Percentiles rank a stretch among this genome's conserved stretches.
Conservation (phyloP, 495 filamentous ascomycete genomes). For the Trichoderma orchidacearum region DNA sequence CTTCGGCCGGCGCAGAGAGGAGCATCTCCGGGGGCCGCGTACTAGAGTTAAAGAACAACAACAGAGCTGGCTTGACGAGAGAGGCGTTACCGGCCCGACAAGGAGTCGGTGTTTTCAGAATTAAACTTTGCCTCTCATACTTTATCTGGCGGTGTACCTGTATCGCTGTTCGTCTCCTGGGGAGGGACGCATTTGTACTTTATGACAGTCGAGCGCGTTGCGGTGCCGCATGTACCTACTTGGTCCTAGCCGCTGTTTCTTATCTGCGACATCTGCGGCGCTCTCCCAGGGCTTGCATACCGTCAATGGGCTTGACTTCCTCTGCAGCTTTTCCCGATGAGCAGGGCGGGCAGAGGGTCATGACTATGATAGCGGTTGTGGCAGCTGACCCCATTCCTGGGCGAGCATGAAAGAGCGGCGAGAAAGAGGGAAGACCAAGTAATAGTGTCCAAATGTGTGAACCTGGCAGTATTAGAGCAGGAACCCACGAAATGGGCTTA, state of each 20-base stretch:
- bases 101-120: not conserved
- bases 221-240: not conserved
- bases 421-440: not conserved
- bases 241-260: not conserved
- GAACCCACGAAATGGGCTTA: not conserved
- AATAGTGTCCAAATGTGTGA: too few relatives aligned
- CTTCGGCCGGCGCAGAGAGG: not conserved
- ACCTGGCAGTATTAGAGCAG: too few relatives aligned
- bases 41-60: too few relatives aligned
- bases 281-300: not conserved
- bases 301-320: not conserved
- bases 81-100: not conserved
- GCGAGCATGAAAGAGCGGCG: not conserved
- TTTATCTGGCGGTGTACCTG: not conserved
- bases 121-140: not conserved
- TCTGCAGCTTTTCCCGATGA: not conserved
- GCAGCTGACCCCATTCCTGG: conserved; percentile 1
- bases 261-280: not conserved
- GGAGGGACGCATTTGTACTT: too few relatives aligned
- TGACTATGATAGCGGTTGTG: not conserved
- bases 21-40: too few relatives aligned
- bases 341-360: not conserved
- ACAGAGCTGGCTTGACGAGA: too few relatives aligned
- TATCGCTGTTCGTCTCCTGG: not conserved
- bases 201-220: too few relatives aligned